These are phyloP conservation scores for Eimeria falciformis DNA, from an alignment of 169 alveolate species.

Conservation along the genomic window DNA sequence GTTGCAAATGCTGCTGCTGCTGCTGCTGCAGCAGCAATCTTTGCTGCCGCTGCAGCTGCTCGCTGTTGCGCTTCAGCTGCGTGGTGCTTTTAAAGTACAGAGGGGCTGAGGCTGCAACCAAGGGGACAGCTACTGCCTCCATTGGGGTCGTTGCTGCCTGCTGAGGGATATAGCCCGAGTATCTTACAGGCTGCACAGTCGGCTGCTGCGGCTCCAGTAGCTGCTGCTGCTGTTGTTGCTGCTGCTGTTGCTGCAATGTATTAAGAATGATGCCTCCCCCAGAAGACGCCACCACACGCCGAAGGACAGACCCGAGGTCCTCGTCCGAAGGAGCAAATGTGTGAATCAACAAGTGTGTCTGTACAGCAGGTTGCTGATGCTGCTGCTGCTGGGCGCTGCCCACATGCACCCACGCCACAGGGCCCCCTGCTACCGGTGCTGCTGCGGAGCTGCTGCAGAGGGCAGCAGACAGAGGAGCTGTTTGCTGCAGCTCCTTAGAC, in stretches of 20 bases:
- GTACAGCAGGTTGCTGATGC: constrained; percentile 58
- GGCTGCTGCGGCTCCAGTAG: constrained; percentile 50
- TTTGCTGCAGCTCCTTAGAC: constrained; percentile 35
- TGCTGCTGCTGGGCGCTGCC: constrained; percentile 64
- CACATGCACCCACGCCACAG: constrained; percentile 58
- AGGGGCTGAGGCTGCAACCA: background rate
- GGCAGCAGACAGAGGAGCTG: background rate
- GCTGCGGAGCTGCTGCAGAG: constrained; percentile 61
- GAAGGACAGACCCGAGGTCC: constrained; percentile 37
- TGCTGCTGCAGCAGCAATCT: constrained; percentile 48
- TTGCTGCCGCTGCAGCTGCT: background rate
- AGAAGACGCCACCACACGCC: constrained; percentile 59
- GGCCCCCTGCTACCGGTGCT: constrained; percentile 40
- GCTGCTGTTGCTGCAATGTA: constrained; percentile 68
- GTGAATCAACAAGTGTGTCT: constrained; percentile 36
- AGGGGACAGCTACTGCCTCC: background rate
- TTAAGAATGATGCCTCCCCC: constrained; percentile 41
- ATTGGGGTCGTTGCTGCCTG: constrained; percentile 7
- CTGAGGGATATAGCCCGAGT: background rate
- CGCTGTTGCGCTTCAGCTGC: background rate
- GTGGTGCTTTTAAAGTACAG: background rate
- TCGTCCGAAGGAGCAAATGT: constrained; percentile 38
- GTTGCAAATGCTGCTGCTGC: constrained; percentile 28
- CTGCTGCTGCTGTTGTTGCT: constrained; percentile 22
- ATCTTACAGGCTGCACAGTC: background rate